Percentiles rank a stretch among this genome's conserved stretches.
These are phyloP conservation scores for Solanum megistacrolobum DNA, from an alignment of 257 asterid species.

Conservation along the genomic window DNA sequence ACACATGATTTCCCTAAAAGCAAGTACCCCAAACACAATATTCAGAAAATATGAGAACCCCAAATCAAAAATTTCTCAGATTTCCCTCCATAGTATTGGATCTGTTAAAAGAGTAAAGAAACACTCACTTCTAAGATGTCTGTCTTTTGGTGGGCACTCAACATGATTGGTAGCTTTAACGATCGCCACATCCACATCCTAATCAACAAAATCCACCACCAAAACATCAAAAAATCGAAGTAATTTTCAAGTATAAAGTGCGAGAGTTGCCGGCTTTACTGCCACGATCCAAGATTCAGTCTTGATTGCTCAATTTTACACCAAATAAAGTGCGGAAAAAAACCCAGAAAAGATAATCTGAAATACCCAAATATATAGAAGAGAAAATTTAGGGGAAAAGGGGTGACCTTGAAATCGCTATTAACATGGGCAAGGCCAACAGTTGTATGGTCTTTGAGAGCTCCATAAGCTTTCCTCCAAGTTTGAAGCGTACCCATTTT, in stretches of 20 bases:
- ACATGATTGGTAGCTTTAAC: slow-evolving; percentile 99
- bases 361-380: background rate
- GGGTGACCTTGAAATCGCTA: slow-evolving; percentile 80
- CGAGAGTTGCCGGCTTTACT: background rate
- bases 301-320: background rate
- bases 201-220: slow-evolving; percentile 7
- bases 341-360: background rate
- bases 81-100: background rate
- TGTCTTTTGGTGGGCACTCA: slow-evolving; percentile 88
- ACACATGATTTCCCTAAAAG: background rate
- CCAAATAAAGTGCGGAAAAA: background rate
- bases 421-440: slow-evolving; percentile 92
- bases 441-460: slow-evolving; percentile 75
- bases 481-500: slow-evolving; percentile 63
- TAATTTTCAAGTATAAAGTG: background rate
- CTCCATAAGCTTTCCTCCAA: slow-evolving; percentile 85
- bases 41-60: background rate
- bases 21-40: background rate
- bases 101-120: background rate
- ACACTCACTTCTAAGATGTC: slow-evolving; percentile 77
- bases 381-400: background rate
- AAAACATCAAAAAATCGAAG: background rate
- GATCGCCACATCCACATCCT: slow-evolving; percentile 98
- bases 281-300: slow-evolving; percentile 1
- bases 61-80: slow-evolving; percentile 18